Conservation (phyloP, 2,329 filamentous ascomycete species). For the Microdochium trichocladiopsis region DNA sequence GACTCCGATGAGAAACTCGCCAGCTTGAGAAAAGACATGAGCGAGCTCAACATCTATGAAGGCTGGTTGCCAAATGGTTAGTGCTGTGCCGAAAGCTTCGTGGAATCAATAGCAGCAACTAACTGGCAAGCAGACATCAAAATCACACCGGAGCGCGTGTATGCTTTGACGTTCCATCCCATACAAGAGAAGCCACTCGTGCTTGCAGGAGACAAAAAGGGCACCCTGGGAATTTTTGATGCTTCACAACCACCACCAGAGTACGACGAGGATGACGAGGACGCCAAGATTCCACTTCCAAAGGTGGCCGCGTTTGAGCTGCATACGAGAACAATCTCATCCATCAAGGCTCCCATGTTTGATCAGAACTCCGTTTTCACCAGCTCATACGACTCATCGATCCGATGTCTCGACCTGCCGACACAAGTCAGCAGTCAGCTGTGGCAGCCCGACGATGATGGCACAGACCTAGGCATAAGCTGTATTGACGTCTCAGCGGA, state of each 20-base stretch:
- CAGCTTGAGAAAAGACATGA: slow-evolving; percentile 69
- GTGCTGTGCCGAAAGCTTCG: slow-evolving; percentile 13
- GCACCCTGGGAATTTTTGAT: slow-evolving; percentile 85
- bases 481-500: slow-evolving; percentile 70
- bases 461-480: slow-evolving; percentile 73
- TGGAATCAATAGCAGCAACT: background rate
- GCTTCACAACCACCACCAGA: slow-evolving; percentile 61
- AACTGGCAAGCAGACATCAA: slow-evolving; percentile 62
- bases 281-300: slow-evolving; percentile 60
- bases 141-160: slow-evolving; percentile 80
- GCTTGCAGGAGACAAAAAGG: slow-evolving; percentile 91
- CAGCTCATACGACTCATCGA: slow-evolving; percentile 86
- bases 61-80: slow-evolving; percentile 73
- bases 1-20: slow-evolving; percentile 65
- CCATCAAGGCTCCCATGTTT: slow-evolving; percentile 69
- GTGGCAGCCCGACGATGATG: slow-evolving; percentile 64
- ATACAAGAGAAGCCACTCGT: slow-evolving; percentile 78
- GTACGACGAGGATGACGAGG: slow-evolving; percentile 57
- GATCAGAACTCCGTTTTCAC: slow-evolving; percentile 74
- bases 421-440: slow-evolving; percentile 75
- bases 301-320: slow-evolving; percentile 86
- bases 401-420: slow-evolving; percentile 77
- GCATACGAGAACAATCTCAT: slow-evolving; percentile 81
- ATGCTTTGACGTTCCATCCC: slow-evolving; percentile 83
- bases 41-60: slow-evolving; percentile 70